These are phyloP conservation scores for Solanum habrochaites DNA, from an alignment of 257 asterid species.

Conservation along the genomic window DNA sequence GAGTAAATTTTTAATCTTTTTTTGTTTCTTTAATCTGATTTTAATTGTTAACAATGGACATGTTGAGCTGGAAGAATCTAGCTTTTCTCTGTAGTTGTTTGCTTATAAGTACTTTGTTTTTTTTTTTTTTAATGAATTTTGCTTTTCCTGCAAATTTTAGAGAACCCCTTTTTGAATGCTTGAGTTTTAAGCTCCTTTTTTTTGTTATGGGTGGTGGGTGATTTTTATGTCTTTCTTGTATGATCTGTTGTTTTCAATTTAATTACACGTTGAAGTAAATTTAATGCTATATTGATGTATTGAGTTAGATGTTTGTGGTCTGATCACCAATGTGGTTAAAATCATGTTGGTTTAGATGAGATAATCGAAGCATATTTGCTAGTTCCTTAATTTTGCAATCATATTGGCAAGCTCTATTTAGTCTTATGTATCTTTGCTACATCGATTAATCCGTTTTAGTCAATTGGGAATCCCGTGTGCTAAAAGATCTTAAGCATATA, in stretches of 20 bases:
- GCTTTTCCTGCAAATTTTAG: neutral
- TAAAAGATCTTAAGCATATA: neutral
- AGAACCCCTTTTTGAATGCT: neutral
- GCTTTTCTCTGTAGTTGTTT: neutral
- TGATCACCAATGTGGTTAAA: neutral
- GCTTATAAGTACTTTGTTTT: neutral
- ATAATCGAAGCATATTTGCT: neutral
- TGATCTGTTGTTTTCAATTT: neutral
- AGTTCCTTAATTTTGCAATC: neutral
- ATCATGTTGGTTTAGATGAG: neutral
- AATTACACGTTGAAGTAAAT: neutral
- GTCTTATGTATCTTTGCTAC: neutral
- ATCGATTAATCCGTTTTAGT: neutral
- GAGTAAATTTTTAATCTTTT: slow-evolving; percentile 7
- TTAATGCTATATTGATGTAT: neutral
- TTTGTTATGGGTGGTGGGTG: neutral
- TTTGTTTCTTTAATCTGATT: neutral
- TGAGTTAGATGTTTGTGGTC: neutral
- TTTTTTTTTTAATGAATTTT: neutral
- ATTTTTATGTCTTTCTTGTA: neutral
- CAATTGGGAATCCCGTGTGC: neutral
- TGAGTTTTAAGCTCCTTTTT: neutral
- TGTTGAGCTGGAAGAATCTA: slow-evolving; percentile 7
- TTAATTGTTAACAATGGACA: neutral
- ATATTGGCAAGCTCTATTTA: neutral